Conservation (phyloP, 208 protist species). For the Phytomonas sp. region DNA sequence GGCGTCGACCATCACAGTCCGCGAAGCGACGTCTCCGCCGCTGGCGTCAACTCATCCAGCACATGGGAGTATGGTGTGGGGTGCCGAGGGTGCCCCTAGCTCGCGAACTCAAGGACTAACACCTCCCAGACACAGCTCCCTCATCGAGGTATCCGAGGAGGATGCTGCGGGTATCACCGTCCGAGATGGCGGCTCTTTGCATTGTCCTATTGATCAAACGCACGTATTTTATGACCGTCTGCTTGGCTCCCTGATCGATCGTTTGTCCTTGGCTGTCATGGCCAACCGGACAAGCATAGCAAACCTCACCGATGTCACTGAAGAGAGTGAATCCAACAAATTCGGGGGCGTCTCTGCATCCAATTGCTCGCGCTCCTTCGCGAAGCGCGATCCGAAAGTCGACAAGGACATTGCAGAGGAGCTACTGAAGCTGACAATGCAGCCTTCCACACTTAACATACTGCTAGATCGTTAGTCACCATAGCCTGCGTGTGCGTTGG, state of each 20-base stretch:
- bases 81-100: not conserved
- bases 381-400: conserved; percentile 6
- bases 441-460: conserved; percentile 66
- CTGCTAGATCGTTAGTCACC: conserved; percentile 39
- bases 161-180: conserved; percentile 62
- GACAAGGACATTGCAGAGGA: conserved; percentile 38
- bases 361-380: not conserved
- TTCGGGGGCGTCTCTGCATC: not conserved
- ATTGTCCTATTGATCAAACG: conserved; percentile 35
- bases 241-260: conserved; percentile 55
- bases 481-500: not conserved
- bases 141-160: conserved; percentile 26
- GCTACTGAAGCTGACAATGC: conserved; percentile 62
- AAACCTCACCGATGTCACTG: conserved; percentile 15
- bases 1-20: not conserved
- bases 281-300: conserved; percentile 23
- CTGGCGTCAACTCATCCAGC: not conserved
- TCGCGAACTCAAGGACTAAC: not conserved
- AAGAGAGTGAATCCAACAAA: not conserved
- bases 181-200: conserved; percentile 49
- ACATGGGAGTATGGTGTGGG: not conserved
- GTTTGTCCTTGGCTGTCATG: conserved; percentile 48
- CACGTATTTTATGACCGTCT: conserved; percentile 41
- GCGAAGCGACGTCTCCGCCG: not conserved
- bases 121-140: not conserved